A percentile compares a stretch with the other conserved stretches of the same genome.
Evolutionary conservation across 495 filamentous ascomycete genomes (phyloP).

Genomic region (Bacidia rubella): DNA sequence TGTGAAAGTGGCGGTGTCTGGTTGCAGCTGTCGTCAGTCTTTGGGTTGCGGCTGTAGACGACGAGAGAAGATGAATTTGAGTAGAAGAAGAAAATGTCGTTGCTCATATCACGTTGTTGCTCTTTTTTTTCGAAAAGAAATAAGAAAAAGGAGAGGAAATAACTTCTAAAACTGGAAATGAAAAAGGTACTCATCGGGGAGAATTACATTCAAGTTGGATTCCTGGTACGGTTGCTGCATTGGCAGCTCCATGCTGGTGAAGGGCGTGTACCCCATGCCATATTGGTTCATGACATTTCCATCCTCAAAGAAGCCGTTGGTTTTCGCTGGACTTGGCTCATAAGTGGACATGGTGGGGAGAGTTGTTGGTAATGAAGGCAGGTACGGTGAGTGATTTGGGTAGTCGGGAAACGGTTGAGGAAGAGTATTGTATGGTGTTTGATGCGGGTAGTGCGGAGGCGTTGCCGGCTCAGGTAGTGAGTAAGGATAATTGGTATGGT

Average conservation of each 20-base stretch:
- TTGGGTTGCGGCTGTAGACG: neutral
- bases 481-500: conserved; percentile 58
- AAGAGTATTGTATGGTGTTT: conserved; percentile 53
- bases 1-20: conserved; percentile 83
- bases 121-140: conserved; percentile 7
- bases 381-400: conserved; percentile 46
- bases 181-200: conserved; percentile 22
- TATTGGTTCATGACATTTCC: conserved; percentile 63
- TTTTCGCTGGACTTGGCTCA: conserved; percentile 46
- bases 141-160: conserved; percentile 1
- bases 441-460: conserved; percentile 47
- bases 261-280: conserved; percentile 58
- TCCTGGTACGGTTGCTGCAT: conserved; percentile 45
- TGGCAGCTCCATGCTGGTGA: conserved; percentile 63
- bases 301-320: conserved; percentile 37
- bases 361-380: conserved; percentile 44
- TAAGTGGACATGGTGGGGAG: conserved; percentile 56
- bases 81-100: neutral
- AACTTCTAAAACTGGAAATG: conserved; percentile 13
- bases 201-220: conserved; percentile 58
- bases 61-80: neutral
- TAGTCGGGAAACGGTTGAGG: conserved; percentile 43
- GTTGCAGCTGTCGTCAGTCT: conserved; percentile 21
- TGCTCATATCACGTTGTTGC: neutral
- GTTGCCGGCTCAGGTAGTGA: conserved; percentile 52